Percentiles rank a stretch among this genome's conserved stretches.
phyloP scores from a whole-genome alignment of 176 grass and related monocot species.

The Themeda triandra region DNA sequence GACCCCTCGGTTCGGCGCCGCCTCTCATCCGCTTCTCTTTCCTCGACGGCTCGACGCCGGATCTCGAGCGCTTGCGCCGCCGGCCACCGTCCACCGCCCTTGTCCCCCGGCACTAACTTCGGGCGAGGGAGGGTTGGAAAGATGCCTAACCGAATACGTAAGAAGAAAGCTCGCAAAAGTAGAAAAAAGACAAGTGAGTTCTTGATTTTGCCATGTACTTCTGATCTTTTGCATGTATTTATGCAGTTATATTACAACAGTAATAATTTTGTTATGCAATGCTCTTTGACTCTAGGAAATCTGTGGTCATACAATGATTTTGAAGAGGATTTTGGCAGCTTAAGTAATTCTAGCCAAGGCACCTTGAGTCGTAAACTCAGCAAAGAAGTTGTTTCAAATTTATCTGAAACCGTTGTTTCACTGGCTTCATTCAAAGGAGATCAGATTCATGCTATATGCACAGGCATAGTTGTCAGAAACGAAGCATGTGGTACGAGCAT shows the following conservation, averaged over 20 bases:
- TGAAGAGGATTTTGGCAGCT: neutral
- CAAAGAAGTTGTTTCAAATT: neutral
- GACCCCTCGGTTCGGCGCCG: too few species aligned
- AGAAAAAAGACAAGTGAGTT: too few species aligned
- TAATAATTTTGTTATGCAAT: neutral
- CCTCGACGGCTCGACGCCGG: too few species aligned
- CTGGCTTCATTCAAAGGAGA: constrained; percentile 1
- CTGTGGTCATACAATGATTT: neutral
- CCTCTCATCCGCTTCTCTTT: too few species aligned
- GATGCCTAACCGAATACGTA: too few species aligned
- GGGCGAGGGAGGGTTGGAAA: too few species aligned
- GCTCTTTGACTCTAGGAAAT: neutral
- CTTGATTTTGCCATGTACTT: too few species aligned
- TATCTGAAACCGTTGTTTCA: neutral
- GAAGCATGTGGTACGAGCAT: neutral
- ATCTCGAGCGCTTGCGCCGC: too few species aligned
- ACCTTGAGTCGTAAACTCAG: too few species aligned
- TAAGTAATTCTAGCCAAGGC: neutral
- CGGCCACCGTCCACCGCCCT: too few species aligned
- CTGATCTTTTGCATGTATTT: neutral
- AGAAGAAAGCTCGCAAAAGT: too few species aligned
- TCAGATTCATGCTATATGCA: neutral
- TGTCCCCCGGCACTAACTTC: too few species aligned
- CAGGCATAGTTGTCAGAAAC: neutral
- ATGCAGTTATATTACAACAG: neutral